Percentiles rank a stretch among this genome's conserved stretches.
phyloP scores from a whole-genome alignment of 2,329 filamentous ascomycete species.

The Fusarium nygamai region DNA sequence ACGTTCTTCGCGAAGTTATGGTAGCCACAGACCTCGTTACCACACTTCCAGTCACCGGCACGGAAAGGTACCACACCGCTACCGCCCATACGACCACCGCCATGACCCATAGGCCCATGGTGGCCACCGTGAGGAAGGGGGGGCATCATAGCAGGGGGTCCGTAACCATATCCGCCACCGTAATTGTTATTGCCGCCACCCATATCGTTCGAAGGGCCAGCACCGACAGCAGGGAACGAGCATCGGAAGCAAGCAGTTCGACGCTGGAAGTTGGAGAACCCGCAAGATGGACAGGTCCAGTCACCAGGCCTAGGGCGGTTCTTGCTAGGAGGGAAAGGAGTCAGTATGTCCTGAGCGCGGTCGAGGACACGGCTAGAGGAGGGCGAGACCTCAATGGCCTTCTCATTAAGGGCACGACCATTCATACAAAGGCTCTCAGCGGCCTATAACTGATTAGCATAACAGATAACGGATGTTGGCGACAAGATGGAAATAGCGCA shows the following conservation, averaged over 20 bases:
- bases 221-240: conserved; percentile 94
- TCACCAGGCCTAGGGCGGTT: conserved; percentile 96
- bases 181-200: conserved; percentile 73
- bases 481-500: not conserved
- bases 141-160: conserved; percentile 83
- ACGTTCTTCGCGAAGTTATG: conserved; percentile 99
- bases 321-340: conserved; percentile 97
- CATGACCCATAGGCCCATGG: conserved; percentile 64
- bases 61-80: conserved; percentile 94
- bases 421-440: conserved; percentile 99
- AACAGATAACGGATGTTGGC: not conserved
- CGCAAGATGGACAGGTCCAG: conserved; percentile 98
- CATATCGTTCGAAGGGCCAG: conserved; percentile 74
- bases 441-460: conserved; percentile 65
- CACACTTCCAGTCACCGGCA: conserved; percentile 98
- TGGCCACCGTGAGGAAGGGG: conserved; percentile 76
- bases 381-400: conserved; percentile 97
- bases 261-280: conserved; percentile 99
- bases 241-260: conserved; percentile 98
- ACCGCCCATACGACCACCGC: conserved; percentile 78
- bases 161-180: conserved; percentile 62
- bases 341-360: conserved; percentile 93
- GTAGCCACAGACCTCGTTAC: conserved; percentile 95
- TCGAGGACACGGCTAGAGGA: conserved; percentile 97
- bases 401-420: conserved; percentile 95